Conservation (phyloP, 805 yeast genomes). For the Candida ponderosae region DNA sequence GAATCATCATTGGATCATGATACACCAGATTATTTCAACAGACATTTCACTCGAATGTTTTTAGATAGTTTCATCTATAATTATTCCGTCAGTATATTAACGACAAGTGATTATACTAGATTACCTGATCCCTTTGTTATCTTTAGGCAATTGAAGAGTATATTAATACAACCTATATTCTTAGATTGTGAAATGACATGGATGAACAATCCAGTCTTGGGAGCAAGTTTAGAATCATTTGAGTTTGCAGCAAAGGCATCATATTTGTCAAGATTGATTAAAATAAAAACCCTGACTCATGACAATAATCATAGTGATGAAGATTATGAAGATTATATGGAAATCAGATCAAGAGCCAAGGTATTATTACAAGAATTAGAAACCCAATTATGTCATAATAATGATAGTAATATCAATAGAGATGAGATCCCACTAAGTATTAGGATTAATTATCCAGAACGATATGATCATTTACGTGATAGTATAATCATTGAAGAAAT, state of each 20-base stretch:
- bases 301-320: no score
- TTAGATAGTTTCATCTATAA: slow-evolving; percentile 37
- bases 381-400: no score
- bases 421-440: slow-evolving; percentile 10
- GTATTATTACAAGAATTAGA: not conserved
- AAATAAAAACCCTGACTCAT: no score
- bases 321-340: no score
- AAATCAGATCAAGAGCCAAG: not conserved
- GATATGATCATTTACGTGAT: slow-evolving; percentile 9
- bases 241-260: slow-evolving; percentile 28
- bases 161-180: slow-evolving; percentile 25
- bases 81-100: slow-evolving; percentile 30
- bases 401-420: not conserved
- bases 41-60: slow-evolving; percentile 25
- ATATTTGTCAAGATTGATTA: slow-evolving; percentile 17
- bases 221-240: slow-evolving; percentile 27
- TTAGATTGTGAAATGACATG: slow-evolving; percentile 29
- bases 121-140: slow-evolving; percentile 36
- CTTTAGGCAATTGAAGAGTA: slow-evolving; percentile 24
- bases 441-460: slow-evolving; percentile 2
- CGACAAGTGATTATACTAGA: slow-evolving; percentile 23
- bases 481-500: slow-evolving; percentile 13
- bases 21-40: slow-evolving; percentile 2
- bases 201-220: slow-evolving; percentile 36
- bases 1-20: not conserved